phyloP scores from a whole-genome alignment of 1,284 basidiomycete genomes.

The Ceratobasidium sp. region DNA sequence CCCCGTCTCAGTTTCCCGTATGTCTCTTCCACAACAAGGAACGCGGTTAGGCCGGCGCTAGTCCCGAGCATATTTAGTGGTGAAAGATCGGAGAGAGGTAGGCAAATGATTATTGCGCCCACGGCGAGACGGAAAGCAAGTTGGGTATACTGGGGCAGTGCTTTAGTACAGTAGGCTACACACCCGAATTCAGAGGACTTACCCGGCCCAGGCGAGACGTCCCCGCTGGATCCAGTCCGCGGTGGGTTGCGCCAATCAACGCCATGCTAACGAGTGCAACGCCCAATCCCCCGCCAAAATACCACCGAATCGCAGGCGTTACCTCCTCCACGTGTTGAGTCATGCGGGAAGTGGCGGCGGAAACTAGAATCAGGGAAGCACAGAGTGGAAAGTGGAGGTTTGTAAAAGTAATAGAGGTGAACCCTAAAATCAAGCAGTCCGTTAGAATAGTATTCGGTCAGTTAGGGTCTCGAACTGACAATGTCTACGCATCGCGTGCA shows the following conservation, averaged over 20 bases:
- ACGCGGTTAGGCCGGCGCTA: not conserved
- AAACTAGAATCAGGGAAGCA: constrained; percentile 49
- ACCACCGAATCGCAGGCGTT: constrained; percentile 46
- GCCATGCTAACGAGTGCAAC: constrained; percentile 48
- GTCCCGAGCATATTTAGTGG: constrained; percentile 35
- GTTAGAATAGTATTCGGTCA: not conserved
- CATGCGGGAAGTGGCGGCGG: constrained; percentile 49
- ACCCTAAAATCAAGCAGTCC: constrained; percentile 38
- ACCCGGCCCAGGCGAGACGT: constrained; percentile 35
- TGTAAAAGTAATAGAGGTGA: constrained; percentile 49
- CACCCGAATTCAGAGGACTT: not conserved
- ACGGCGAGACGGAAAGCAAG: constrained; percentile 39
- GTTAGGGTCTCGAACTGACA: constrained; percentile 39
- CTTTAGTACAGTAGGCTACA: not conserved
- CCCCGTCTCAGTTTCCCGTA: constrained; percentile 35
- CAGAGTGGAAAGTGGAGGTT: constrained; percentile 51
- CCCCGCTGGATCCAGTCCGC: constrained; percentile 42
- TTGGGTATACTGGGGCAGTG: constrained; percentile 26
- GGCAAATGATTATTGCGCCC: constrained; percentile 38
- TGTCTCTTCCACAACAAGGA: constrained; percentile 28
- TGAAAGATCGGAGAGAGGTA: constrained; percentile 40
- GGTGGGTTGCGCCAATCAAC: constrained; percentile 49
- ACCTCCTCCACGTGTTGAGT: constrained; percentile 44
- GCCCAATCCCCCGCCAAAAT: constrained; percentile 51
- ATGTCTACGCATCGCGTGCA: constrained; percentile 51